Evolutionary conservation across 2,329 filamentous ascomycete species (phyloP).

Genomic region (Zymoseptoria pseudotritici): DNA sequence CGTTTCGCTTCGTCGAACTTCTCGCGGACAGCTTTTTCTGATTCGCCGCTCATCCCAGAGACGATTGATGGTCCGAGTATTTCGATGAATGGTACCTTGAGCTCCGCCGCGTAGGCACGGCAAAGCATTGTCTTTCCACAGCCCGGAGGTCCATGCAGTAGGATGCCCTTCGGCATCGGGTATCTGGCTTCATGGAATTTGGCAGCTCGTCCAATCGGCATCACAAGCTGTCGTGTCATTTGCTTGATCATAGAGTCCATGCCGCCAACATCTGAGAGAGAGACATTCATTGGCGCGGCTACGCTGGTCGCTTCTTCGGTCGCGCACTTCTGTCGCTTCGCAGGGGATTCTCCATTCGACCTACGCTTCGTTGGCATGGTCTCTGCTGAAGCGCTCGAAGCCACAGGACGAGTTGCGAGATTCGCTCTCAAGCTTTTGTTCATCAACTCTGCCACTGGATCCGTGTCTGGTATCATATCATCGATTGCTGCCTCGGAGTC

Average conservation of each 20-base stretch:
- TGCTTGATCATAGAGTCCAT: conserved; percentile 64
- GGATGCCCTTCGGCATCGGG: conserved; percentile 64
- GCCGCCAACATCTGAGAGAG: conserved; percentile 66
- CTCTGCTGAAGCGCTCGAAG: conserved; percentile 18
- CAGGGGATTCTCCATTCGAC: conserved; percentile 57
- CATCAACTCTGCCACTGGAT: conserved; percentile 44
- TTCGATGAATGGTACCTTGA: conserved; percentile 71
- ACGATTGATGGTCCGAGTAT: conserved; percentile 77
- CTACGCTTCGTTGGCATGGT: conserved; percentile 45
- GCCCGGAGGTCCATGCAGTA: conserved; percentile 75
- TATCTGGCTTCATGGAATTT: conserved; percentile 59
- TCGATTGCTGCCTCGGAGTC: conserved; percentile 47
- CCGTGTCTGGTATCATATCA: conserved; percentile 24
- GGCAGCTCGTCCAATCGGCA: conserved; percentile 63
- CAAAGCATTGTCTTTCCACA: conserved; percentile 83
- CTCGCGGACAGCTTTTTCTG: conserved; percentile 77
- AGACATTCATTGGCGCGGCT: conserved; percentile 56
- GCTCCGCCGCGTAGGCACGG: conserved; percentile 67
- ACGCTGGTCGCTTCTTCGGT: conserved; percentile 38
- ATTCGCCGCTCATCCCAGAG: conserved; percentile 82
- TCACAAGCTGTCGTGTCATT: conserved; percentile 62
- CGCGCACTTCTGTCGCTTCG: conserved; percentile 53
- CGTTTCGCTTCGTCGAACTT: conserved; percentile 82
- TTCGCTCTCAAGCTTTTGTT: conserved; percentile 47
- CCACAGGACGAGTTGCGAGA: conserved; percentile 11